Percentiles rank a stretch among this genome's conserved stretches.
Conservation (phyloP, 1,284 basidiomycete genomes). For the Heterobasidion irregulare region DNA sequence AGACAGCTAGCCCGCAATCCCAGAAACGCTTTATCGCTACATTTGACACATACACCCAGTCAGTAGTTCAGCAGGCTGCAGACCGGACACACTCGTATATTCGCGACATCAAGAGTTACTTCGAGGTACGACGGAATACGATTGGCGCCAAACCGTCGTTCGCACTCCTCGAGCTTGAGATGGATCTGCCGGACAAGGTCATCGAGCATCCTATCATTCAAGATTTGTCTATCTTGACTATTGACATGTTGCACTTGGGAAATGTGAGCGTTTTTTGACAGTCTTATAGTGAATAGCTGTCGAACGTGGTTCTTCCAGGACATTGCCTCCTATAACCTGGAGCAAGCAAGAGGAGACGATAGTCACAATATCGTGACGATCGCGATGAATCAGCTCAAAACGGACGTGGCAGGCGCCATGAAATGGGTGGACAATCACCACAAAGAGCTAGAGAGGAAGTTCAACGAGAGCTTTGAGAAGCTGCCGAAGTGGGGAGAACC, state of each 20-base stretch:
- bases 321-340: conserved; percentile 32
- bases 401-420: conserved; percentile 25
- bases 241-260: conserved; percentile 32
- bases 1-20: conserved; percentile 23
- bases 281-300: neutral
- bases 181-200: conserved; percentile 33
- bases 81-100: conserved; percentile 26
- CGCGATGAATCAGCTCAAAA: conserved; percentile 28
- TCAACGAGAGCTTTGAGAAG: conserved; percentile 16
- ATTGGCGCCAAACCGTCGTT: conserved; percentile 35
- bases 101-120: conserved; percentile 28
- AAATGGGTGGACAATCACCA: conserved; percentile 20
- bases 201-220: conserved; percentile 29
- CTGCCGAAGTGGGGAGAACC: conserved; percentile 25
- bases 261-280: conserved; percentile 22
- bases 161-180: conserved; percentile 25
- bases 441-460: conserved; percentile 17
- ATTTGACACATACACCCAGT: conserved; percentile 28
- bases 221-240: conserved; percentile 21
- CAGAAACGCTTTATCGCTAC: conserved; percentile 29
- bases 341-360: conserved; percentile 34
- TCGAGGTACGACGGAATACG: conserved; percentile 30
- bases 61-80: conserved; percentile 32
- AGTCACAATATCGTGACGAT: conserved; percentile 36
- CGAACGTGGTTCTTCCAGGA: conserved; percentile 20